Conservation (phyloP, 106 monocot species). For the Dendrobium chrysotoxum region DNA sequence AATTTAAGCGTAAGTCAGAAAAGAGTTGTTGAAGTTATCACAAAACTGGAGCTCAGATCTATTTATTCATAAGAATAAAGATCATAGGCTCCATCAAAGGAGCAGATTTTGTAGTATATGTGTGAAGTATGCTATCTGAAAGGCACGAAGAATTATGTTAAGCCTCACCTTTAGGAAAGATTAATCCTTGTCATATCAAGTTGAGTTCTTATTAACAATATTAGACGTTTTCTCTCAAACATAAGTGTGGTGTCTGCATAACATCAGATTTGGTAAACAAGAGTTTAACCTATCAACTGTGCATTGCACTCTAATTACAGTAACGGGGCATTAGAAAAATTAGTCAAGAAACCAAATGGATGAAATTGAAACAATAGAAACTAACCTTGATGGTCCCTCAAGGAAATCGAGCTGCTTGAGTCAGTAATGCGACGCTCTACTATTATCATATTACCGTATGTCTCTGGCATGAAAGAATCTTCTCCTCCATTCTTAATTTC, state of each 20-base stretch:
- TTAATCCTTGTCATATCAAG: not conserved
- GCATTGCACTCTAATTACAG: not conserved
- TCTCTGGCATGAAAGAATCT: conserved; percentile 81
- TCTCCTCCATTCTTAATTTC: conserved; percentile 84
- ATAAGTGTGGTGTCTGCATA: not conserved
- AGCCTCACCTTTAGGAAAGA: no score
- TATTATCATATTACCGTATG: conserved; percentile 63
- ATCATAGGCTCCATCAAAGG: no score
- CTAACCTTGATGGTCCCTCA: conserved; percentile 77
- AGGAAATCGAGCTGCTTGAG: conserved; percentile 43
- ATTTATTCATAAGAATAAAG: no score
- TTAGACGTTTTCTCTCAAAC: not conserved
- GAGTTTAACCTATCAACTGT: not conserved
- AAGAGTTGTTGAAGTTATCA: no score
- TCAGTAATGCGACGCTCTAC: conserved; percentile 83
- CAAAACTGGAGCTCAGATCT: no score
- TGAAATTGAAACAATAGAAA: conserved; percentile 3
- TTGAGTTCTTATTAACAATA: not conserved
- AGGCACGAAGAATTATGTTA: no score
- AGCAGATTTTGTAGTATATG: no score
- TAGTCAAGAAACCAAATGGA: not conserved
- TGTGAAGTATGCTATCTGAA: no score
- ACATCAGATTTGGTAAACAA: not conserved
- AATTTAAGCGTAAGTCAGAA: no score
- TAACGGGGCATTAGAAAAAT: not conserved